These are phyloP conservation scores for Aspergillus pseudoviridinutans DNA, from an alignment of 2,329 filamentous ascomycete species.

Conservation along the genomic window DNA sequence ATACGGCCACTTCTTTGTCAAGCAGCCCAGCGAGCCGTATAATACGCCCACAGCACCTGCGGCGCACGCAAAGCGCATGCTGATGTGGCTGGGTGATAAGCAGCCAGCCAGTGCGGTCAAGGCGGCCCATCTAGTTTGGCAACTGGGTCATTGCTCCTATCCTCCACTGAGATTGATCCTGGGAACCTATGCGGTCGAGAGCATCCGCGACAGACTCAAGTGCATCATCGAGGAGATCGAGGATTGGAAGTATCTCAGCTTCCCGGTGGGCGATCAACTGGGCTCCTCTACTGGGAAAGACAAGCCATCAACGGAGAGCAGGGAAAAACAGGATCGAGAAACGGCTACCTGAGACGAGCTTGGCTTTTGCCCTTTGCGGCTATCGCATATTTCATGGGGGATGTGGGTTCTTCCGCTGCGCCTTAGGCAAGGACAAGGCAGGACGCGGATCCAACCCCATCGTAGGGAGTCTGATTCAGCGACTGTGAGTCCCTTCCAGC, in stretches of 20 bases:
- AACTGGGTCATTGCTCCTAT: slow-evolving; percentile 90
- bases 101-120: slow-evolving; percentile 92
- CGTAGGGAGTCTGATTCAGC: background rate
- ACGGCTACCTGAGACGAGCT: background rate
- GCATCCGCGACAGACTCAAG: slow-evolving; percentile 81
- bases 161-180: slow-evolving; percentile 82
- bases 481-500: background rate
- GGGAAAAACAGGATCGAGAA: background rate
- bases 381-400: background rate
- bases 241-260: slow-evolving; percentile 86
- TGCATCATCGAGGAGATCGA: slow-evolving; percentile 93
- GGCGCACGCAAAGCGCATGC: slow-evolving; percentile 81
- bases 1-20: slow-evolving; percentile 91
- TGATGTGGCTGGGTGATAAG: slow-evolving; percentile 89
- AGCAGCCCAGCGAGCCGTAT: slow-evolving; percentile 79
- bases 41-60: slow-evolving; percentile 73
- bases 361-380: background rate
- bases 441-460: background rate
- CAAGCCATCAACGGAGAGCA: background rate
- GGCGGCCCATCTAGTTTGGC: slow-evolving; percentile 89
- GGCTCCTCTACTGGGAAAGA: slow-evolving; percentile 9
- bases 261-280: slow-evolving; percentile 44
- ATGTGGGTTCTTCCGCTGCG: too few species aligned
- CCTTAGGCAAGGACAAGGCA: background rate
- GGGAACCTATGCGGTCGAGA: slow-evolving; percentile 92